Conservation (phyloP, 371 early-diverging fungal genomes). For the Basidiobolus meristosporus region DNA sequence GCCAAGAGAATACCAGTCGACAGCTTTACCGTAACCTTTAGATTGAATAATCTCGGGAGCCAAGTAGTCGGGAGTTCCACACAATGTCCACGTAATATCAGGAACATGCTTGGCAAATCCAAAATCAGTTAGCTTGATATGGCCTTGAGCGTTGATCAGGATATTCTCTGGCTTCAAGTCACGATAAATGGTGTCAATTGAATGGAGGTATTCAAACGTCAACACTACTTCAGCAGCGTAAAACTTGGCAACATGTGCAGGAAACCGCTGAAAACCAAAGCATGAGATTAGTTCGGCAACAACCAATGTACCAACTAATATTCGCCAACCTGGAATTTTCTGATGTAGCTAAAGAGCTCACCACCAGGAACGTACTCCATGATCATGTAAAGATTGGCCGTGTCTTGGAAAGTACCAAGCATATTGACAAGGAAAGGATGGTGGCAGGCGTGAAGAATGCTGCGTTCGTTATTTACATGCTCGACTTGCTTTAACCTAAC, state of each 20-base stretch:
- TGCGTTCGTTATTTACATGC: constrained; percentile 92
- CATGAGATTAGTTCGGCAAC: no score
- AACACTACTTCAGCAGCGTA: constrained; percentile 55
- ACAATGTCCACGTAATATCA: constrained; percentile 91
- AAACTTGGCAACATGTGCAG: constrained; percentile 71
- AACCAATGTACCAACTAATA: no score
- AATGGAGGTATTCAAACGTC: constrained; percentile 78
- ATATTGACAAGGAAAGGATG: constrained; percentile 92
- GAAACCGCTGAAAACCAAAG: constrained; percentile 76
- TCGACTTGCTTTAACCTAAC: constrained; percentile 92
- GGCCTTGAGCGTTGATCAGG: constrained; percentile 76
- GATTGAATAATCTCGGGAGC: constrained; percentile 95
- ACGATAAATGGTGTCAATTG: constrained; percentile 74
- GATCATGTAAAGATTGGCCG: constrained; percentile 70
- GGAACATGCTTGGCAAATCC: constrained; percentile 95
- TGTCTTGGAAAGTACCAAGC: constrained; percentile 80
- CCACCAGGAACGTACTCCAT: constrained; percentile 93
- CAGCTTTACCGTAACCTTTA: constrained; percentile 86
- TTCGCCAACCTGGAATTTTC: constrained; percentile 32
- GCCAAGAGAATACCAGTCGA: constrained; percentile 95
- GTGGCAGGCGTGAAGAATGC: constrained; percentile 67
- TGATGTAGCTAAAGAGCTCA: constrained; percentile 71
- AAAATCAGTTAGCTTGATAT: constrained; percentile 98
- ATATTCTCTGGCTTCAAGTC: constrained; percentile 94
- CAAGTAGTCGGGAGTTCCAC: constrained; percentile 98